phyloP scores from a whole-genome alignment of 1,284 basidiomycete species.

The Malassezia equina region DNA sequence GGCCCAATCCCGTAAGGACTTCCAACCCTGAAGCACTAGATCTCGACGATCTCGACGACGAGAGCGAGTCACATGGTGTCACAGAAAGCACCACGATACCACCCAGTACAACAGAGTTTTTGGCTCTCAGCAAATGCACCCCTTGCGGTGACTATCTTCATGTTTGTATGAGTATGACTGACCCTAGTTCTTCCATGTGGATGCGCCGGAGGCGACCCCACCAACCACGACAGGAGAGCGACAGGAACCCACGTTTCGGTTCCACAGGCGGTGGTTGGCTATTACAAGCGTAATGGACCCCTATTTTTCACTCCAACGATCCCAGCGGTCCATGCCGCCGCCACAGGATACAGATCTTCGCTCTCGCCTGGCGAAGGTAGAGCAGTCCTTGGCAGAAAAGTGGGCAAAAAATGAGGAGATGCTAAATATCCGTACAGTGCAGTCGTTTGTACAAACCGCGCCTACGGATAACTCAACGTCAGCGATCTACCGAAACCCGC shows the following conservation, averaged over 20 bases:
- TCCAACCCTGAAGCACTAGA: constrained; percentile 30
- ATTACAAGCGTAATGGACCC: constrained; percentile 77
- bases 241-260: constrained; percentile 48
- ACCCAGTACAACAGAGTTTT: constrained; percentile 59
- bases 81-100: constrained; percentile 9
- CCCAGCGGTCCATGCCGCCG: constrained; percentile 56
- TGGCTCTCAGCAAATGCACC: constrained; percentile 88
- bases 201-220: constrained; percentile 17
- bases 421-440: constrained; percentile 21
- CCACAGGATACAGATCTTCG: constrained; percentile 52
- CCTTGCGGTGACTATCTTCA: constrained; percentile 73
- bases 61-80: neutral
- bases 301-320: constrained; percentile 57
- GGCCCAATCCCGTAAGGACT: neutral
- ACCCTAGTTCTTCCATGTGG: constrained; percentile 23
- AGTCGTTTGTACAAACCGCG: constrained; percentile 33
- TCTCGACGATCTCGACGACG: constrained; percentile 19
- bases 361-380: constrained; percentile 49
- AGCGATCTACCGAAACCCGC: constrained; percentile 74
- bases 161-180: constrained; percentile 1
- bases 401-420: neutral
- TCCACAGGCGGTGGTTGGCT: constrained; percentile 80
- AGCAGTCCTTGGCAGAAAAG: constrained; percentile 49
- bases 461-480: constrained; percentile 53
- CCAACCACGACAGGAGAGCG: neutral